Base-by-base conservation (phyloP, 805 yeast genomes). In the Torulaspora delbrueckii region DNA sequence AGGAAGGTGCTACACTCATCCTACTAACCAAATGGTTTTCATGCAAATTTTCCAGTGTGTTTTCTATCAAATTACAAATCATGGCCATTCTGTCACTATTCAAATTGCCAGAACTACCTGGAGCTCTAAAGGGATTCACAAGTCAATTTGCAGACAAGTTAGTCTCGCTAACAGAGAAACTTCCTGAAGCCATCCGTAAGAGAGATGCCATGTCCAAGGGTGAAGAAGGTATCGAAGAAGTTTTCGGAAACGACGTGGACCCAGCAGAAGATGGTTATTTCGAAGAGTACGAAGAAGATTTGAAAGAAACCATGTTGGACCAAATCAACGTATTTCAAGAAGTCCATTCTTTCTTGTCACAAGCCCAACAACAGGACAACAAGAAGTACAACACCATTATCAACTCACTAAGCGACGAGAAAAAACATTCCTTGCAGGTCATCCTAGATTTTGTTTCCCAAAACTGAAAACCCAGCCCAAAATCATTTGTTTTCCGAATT, bases 231-330 rank as follows among this genome's bases (percentile, higher is more conserved):
- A 60, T 57, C n/a, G 58, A 55, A 35, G 70, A 65, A 12, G 42
- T 43, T 37, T 45, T 53, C 16, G 52, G 52, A 10, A 55, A 52
- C 9, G 59, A 57, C 6, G 40, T 33, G 6, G 34, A 46, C 31
- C 45, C 42, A 38, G 58, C 53, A 14, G 68, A 60, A 22, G 88
- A 83, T 46, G 86, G 81, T 4, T 79, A 82, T 44, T 67, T 62
- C 43, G 72, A 68, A 30, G 72, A 68, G 34, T 81, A 82, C 44
- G 96, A 88, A 57, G 96, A 84, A 59, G 80, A 93, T 10, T 75
- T 84, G 63, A 79, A 82, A 46, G 84, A 81, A 53, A 83, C 95
- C 1, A 86, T 93, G 6, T 72, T 91, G 47, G 97, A 90, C 63
- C 71, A 75, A 35, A 65, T 88, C 37, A 85, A 89, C 60, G 81